Evolutionary conservation across 176 grass and related monocot genomes (phyloP), one percentile per base, ranked within the genome.

Genomic region (Eleusine coracana): DNA sequence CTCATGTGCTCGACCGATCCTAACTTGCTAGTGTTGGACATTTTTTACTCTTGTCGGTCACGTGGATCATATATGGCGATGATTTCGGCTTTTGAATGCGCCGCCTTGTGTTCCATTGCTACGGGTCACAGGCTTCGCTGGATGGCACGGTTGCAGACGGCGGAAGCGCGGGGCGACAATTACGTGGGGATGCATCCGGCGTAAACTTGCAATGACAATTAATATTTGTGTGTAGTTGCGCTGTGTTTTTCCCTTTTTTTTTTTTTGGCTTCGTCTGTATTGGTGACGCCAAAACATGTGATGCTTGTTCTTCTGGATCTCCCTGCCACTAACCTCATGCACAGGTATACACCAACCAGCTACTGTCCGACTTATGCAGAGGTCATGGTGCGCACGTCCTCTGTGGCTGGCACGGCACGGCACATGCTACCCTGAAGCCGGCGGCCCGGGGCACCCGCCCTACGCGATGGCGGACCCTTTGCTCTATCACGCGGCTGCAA

Each of bases 11-110:
- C 39, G 68, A 63, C 38, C 39, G 38, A 50, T 36, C 54, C 83
- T 77, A 48, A 0, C 37, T 15, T 55, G 21, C 46, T 75, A 42
- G 78, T 0, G 21, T 66, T 66, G 41, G 46, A 58, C 62, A 16
- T 59, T 41, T 69, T 14, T 38, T n/a, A 13, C 28, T 54, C 7
- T 52, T 7, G 39, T 14, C 8, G 14, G 52, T 70, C 52, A 61
- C 74, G 28, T 60, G 73, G 51, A 66, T 71, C 67, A 66, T 60
- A 51, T 42, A 18, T 38, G 52, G 65, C 13, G 27, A 77, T 59
- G 73, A 49, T 70, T 85, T 77, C 18, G 27, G 40, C 74, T 70
- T 85, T 49, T 85, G 65, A 84, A 77, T 56, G 82, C 46, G 50
- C 65, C 51, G 73, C 18, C 28, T 34, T 6, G 14, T 68, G 6